Percentiles rank a stretch among this genome's conserved stretches.
phyloP scores from a whole-genome alignment of 2,329 filamentous ascomycete species.

The Apiospora rasikravindrae region DNA sequence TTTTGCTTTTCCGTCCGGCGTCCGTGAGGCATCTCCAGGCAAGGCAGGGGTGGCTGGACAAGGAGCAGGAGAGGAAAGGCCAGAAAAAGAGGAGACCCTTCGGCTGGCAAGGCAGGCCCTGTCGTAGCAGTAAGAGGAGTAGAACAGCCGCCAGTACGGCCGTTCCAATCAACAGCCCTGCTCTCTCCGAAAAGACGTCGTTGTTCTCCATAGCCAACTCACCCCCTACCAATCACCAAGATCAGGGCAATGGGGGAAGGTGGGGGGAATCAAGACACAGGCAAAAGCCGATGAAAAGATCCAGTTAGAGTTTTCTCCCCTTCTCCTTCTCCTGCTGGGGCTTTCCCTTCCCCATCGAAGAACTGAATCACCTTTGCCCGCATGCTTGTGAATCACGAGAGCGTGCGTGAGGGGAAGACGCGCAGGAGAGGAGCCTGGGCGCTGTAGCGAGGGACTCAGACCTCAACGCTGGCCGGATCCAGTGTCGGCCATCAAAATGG shows the following conservation, averaged over 20 bases:
- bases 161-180: constrained; percentile 20
- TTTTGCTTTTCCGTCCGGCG: not conserved
- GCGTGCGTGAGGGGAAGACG: no score
- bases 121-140: constrained; percentile 11
- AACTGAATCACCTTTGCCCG: not conserved
- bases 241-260: not conserved
- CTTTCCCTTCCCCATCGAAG: not conserved
- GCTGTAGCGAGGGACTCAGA: constrained; percentile 4
- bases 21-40: not conserved
- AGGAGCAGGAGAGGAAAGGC: no score
- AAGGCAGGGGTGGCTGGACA: not conserved
- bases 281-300: not conserved
- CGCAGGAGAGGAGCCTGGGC: not conserved
- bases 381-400: not conserved
- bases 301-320: not conserved
- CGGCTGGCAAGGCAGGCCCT: constrained; percentile 2
- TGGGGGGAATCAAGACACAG: not conserved
- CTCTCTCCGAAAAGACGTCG: constrained; percentile 17
- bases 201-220: constrained; percentile 5
- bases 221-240: not conserved
- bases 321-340: not conserved
- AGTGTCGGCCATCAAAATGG: not conserved
- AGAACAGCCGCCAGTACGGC: constrained; percentile 3
- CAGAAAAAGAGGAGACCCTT: constrained; percentile 4
- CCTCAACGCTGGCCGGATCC: not conserved